Percentiles rank a stretch among this genome's conserved stretches.
Evolutionary conservation across 345 rosid species (phyloP).

Genomic region (Eucalyptus pauciflora): DNA sequence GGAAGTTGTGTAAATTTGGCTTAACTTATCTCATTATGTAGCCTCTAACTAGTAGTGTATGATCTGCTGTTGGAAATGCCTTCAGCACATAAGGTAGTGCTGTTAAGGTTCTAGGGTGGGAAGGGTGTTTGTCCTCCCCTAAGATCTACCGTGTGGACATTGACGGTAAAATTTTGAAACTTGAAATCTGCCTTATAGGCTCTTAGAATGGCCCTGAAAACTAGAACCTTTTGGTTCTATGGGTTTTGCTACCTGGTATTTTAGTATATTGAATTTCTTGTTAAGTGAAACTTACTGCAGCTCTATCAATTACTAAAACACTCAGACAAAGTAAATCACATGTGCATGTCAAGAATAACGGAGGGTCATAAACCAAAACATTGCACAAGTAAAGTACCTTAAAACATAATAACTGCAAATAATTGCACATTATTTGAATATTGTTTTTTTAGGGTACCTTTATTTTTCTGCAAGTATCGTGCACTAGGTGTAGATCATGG

Average conservation of each 20-base stretch:
- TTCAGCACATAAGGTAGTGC: neutral
- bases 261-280: neutral
- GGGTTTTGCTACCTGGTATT: neutral
- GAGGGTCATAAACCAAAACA: neutral
- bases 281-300: neutral
- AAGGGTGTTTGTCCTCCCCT: neutral
- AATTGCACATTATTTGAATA: neutral
- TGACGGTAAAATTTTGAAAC: neutral
- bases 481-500: neutral
- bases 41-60: neutral
- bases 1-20: neutral
- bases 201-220: neutral
- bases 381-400: neutral
- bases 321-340: neutral
- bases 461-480: neutral
- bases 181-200: neutral
- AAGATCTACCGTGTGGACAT: neutral
- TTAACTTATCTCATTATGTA: neutral
- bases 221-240: neutral
- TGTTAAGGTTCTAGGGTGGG: neutral
- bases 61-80: neutral
- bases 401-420: neutral
- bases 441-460: neutral
- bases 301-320: neutral
- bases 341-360: neutral